Base-by-base conservation (phyloP, 2,329 filamentous ascomycete species). In the Aspergillus sp. region DNA sequence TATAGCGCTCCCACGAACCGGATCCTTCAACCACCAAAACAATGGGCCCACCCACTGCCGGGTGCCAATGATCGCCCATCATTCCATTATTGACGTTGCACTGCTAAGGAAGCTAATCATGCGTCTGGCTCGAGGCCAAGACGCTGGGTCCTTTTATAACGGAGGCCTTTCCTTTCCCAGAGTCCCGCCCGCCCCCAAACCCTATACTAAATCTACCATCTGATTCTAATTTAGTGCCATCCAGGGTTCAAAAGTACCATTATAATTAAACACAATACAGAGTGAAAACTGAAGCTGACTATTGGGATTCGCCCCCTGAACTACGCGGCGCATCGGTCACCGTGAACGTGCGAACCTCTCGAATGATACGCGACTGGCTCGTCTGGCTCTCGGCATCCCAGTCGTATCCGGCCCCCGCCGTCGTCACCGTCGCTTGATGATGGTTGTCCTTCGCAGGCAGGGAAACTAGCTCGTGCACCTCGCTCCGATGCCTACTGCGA, bases 331-430 rank as follows among this genome's bases (percentile, higher is more conserved):
- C 63, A 49, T 65, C 67, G 9, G 66, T 67, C 26, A 70, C 63
- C 1, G 64, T 60, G 63, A 65, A 71, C 6, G 66, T 70, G 36
- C 63, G 65, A 6, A 60, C 65, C 54, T 72, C 67, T 10, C 62
- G 59, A 49, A 73, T 71, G n/a, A 73, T 72, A 6, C 61, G 58
- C 1, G 65, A 55, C 57, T 66, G 65, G 32, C 70, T 73, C 1
- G 62, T 63, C 39, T 71, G 68, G 20, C 70, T 73, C 46, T 65
- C 64, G 0, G 54, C 54, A 16, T 73, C 70, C 51, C 57, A 69
- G 11, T 68, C 66, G 10, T 49, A 61, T 20, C 53, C 18, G 2
- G 56, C 56, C 2, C 60, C 53, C n/a, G 63, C 54, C 0, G 57
- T 60, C 6, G 67, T 60, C 6, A 65, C 61, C 2, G 65, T 53